These are phyloP conservation scores for Serendipita vermifera DNA, from an alignment of 768 basidiomycete genomes.

Conservation along the genomic window DNA sequence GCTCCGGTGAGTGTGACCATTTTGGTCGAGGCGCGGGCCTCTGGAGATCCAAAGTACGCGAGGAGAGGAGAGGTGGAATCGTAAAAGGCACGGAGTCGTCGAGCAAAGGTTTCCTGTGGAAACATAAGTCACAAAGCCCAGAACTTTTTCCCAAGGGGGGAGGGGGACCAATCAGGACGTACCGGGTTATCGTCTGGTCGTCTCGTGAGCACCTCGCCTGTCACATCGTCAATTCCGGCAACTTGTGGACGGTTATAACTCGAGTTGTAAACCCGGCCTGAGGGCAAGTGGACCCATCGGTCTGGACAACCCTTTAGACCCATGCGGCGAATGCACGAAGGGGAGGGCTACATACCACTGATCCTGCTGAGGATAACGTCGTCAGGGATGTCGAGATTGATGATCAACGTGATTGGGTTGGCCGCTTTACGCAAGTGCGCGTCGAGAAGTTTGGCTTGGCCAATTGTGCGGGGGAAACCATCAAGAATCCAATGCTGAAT, in stretches of 20 bases:
- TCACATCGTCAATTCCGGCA: slow-evolving; percentile 69
- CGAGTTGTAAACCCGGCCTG: slow-evolving; percentile 82
- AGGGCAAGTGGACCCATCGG: slow-evolving; percentile 78
- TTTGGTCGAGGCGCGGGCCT: slow-evolving; percentile 26
- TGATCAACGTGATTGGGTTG: slow-evolving; percentile 61
- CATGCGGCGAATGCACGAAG: neutral
- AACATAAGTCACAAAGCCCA: slow-evolving; percentile 10
- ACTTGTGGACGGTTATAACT: slow-evolving; percentile 76
- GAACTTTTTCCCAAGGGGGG: too few relatives aligned
- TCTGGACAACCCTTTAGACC: slow-evolving; percentile 27
- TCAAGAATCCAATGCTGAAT: slow-evolving; percentile 80
- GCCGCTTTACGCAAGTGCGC: slow-evolving; percentile 49
- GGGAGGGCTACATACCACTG: slow-evolving; percentile 27
- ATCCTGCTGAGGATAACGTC: slow-evolving; percentile 74
- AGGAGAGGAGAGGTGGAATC: slow-evolving; percentile 70
- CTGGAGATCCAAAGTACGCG: slow-evolving; percentile 43
- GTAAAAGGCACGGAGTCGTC: slow-evolving; percentile 66
- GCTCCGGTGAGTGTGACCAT: slow-evolving; percentile 52
- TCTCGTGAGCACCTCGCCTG: slow-evolving; percentile 77
- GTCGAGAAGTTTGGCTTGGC: slow-evolving; percentile 72
- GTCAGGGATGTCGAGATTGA: slow-evolving; percentile 83
- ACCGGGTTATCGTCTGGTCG: slow-evolving; percentile 85
- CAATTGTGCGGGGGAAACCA: slow-evolving; percentile 80
- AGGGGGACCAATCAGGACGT: slow-evolving; percentile 21
- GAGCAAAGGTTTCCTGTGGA: slow-evolving; percentile 59